These are phyloP conservation scores for Codiaeum variegatum DNA, from an alignment of 441 rosid genomes.

Conservation along the genomic window DNA sequence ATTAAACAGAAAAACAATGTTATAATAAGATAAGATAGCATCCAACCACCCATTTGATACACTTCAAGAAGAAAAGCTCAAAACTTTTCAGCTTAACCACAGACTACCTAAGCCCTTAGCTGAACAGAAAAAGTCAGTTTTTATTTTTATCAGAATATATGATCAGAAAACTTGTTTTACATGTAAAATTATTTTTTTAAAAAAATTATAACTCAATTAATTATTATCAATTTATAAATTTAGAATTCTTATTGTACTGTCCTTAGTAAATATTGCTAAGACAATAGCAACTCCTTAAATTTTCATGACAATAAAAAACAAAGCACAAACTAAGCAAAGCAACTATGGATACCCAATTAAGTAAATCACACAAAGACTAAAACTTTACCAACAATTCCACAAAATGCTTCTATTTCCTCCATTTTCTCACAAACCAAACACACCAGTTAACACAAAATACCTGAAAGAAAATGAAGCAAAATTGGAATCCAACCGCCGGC, in stretches of 20 bases:
- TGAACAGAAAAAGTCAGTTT: too few relatives aligned
- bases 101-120: background rate
- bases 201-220: too few relatives aligned
- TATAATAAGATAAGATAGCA: background rate
- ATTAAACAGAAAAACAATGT: too few relatives aligned
- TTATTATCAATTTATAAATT: too few relatives aligned
- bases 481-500: slow-evolving; percentile 52
- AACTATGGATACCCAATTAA: background rate
- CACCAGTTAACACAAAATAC: slow-evolving; percentile 21
- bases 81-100: background rate
- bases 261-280: too few relatives aligned
- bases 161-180: too few relatives aligned
- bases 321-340: background rate
- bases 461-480: slow-evolving; percentile 31
- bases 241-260: too few relatives aligned
- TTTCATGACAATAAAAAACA: too few relatives aligned
- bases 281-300: too few relatives aligned
- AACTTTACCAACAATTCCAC: background rate
- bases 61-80: background rate
- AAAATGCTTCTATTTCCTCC: background rate
- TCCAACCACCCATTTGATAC: background rate
- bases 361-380: background rate
- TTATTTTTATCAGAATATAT: too few relatives aligned
- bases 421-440: slow-evolving; percentile 3
- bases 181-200: too few relatives aligned